phyloP scores from a whole-genome alignment of 2,329 filamentous ascomycete genomes.

The Ustulina deusta region DNA sequence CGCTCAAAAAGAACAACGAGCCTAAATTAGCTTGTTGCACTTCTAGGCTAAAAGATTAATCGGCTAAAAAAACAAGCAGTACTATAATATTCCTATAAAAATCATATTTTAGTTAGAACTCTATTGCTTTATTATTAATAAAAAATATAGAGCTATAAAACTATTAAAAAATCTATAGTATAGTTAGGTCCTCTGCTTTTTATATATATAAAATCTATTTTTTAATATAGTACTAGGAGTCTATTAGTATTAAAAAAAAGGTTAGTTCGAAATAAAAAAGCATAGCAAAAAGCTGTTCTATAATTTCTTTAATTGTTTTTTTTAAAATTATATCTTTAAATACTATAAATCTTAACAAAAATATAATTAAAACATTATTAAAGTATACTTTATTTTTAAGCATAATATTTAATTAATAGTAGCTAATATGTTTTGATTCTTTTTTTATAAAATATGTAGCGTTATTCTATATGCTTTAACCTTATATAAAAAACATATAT shows the following conservation, averaged over 20 bases:
- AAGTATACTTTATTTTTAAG: constrained; percentile 19
- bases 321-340: constrained; percentile 8
- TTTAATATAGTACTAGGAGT: constrained; percentile 14
- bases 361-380: constrained; percentile 21
- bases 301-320: constrained; percentile 12
- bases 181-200: constrained; percentile 14
- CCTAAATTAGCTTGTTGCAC: neutral
- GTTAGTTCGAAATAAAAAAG: constrained; percentile 30
- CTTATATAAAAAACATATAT: constrained; percentile 24
- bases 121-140: constrained; percentile 6
- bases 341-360: constrained; percentile 16
- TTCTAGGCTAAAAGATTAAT: constrained; percentile 17
- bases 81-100: constrained; percentile 9
- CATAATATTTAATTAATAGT: constrained; percentile 23
- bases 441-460: neutral
- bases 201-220: constrained; percentile 15
- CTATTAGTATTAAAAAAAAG: neutral
- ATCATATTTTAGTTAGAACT: constrained; percentile 8
- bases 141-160: constrained; percentile 11
- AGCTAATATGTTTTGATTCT: neutral
- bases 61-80: constrained; percentile 15
- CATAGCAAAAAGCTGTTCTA: constrained; percentile 22
- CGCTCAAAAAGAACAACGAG: constrained; percentile 9
- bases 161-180: constrained; percentile 16
- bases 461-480: neutral